Conservation (phyloP, 306 rosid species). For the Vigna radiata region DNA sequence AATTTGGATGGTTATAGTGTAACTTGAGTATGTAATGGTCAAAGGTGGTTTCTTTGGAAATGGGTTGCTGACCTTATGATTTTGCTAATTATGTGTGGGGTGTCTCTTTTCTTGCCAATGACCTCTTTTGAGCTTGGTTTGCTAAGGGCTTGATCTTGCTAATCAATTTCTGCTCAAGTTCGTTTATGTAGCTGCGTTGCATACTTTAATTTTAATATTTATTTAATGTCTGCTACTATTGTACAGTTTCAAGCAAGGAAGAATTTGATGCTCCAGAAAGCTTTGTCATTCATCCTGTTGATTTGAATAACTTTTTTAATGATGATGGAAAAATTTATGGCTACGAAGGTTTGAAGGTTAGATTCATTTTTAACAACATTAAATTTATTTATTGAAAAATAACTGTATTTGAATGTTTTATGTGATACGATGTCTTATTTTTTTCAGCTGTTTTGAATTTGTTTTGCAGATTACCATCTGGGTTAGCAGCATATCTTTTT, state of each 20-base stretch:
- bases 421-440: neutral
- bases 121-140: neutral
- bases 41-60: neutral
- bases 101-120: neutral
- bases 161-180: neutral
- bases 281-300: conserved; percentile 65
- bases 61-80: neutral
- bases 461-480: conserved; percentile 76
- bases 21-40: neutral
- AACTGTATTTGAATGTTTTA: neutral
- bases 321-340: conserved; percentile 91
- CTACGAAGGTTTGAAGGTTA: conserved; percentile 85
- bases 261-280: conserved; percentile 62
- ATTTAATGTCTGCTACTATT: conserved; percentile 11
- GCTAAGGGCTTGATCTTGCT: neutral
- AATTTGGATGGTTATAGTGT: neutral
- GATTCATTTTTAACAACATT: neutral
- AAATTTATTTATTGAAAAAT: neutral
- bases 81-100: neutral
- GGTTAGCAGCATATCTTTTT: conserved; percentile 84
- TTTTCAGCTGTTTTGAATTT: conserved; percentile 35
- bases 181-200: neutral
- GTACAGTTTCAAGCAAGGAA: conserved; percentile 75
- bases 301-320: conserved; percentile 70
- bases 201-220: neutral